Base-by-base conservation (phyloP, 176 grass and related monocot genomes). In the Dendrocalamus sinicus region DNA sequence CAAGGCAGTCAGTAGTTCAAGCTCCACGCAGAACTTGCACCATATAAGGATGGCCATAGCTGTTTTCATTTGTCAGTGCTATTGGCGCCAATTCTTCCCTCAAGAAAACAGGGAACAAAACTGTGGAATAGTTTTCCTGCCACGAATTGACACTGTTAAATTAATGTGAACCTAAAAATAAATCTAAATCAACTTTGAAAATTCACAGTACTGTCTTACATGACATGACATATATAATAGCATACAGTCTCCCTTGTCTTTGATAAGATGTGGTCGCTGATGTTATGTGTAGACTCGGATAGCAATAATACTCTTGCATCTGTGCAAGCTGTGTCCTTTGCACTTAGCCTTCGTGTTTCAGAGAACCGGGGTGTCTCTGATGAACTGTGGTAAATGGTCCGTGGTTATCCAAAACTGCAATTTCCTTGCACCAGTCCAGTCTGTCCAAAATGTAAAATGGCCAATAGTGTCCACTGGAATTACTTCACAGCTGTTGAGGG, bases 21-120 rank as follows among this genome's bases (percentile, higher is more conserved):
- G 19, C 1, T 53, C 23, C 22, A 30, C 17, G 0, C 10, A 13
- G 30, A 66, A 64, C 72, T 68, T 58, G 14, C 9, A 59, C 51
- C 16, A 26, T 59, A 76, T 48, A 79, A 39, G 20, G 67, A 69
- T 82, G 50, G 17, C n/a, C 22, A 41, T 76, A 63, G 88, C 52
- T 54, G 3, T 76, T 82, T 39, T 44, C 47, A 77, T 81, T 75
- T 76, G 12, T 54, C 63, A 76, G 88, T 71, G 23, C 64, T 76
- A 75, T 65, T 63, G 41, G 64, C n/a, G 7, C 28, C 48, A 44
- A 23, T 72, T 35, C 32, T 39, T 53, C 79, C 46, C 65, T n/a
- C 10, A 7, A 53, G 28, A 57, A 78, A 83, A 51, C 11, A 40
- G 79, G 80, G 78, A 71, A 9, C 20, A 78, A 8, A 61, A 74